Conservation (phyloP, 305 asterid genomes). For the Lippia alba region DNA sequence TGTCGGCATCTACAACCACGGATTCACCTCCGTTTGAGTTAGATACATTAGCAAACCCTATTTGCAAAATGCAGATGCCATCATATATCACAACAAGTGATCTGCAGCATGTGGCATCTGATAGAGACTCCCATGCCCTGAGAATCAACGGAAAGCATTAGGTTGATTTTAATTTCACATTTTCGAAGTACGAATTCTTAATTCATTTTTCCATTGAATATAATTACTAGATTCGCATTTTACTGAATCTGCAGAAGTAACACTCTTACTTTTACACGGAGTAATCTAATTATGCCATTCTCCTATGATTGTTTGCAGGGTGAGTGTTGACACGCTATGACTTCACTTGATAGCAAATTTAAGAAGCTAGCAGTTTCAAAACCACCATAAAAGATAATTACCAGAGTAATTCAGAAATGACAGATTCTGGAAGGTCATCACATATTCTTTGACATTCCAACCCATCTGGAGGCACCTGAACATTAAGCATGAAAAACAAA, state of each 20-base stretch:
- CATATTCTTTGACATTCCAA: slow-evolving; percentile 67
- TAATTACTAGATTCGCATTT: slow-evolving; percentile 21
- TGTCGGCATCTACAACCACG: slow-evolving; percentile 57
- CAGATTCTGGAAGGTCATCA: slow-evolving; percentile 60
- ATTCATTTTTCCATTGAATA: slow-evolving; percentile 14
- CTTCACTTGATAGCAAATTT: neutral
- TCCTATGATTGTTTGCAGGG: neutral
- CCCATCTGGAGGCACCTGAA: slow-evolving; percentile 81
- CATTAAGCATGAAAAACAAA: slow-evolving; percentile 27
- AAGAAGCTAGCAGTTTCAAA: slow-evolving; percentile 4
- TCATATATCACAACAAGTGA: slow-evolving; percentile 79
- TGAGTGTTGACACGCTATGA: neutral
- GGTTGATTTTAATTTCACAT: slow-evolving; percentile 8
- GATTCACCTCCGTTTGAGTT: slow-evolving; percentile 51
- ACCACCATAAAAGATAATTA: slow-evolving; percentile 32
- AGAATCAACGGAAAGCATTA: slow-evolving; percentile 37
- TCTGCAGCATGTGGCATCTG: slow-evolving; percentile 82
- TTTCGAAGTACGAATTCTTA: slow-evolving; percentile 3
- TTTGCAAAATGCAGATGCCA: slow-evolving; percentile 76
- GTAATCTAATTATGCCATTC: slow-evolving; percentile 4
- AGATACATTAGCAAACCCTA: slow-evolving; percentile 68
- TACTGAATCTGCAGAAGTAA: neutral
- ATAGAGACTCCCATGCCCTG: slow-evolving; percentile 96
- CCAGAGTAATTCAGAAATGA: slow-evolving; percentile 82
- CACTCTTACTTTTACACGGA: neutral